Conservation (phyloP, 768 basidiomycete genomes). For the Tricholoma bakamatsutake region DNA sequence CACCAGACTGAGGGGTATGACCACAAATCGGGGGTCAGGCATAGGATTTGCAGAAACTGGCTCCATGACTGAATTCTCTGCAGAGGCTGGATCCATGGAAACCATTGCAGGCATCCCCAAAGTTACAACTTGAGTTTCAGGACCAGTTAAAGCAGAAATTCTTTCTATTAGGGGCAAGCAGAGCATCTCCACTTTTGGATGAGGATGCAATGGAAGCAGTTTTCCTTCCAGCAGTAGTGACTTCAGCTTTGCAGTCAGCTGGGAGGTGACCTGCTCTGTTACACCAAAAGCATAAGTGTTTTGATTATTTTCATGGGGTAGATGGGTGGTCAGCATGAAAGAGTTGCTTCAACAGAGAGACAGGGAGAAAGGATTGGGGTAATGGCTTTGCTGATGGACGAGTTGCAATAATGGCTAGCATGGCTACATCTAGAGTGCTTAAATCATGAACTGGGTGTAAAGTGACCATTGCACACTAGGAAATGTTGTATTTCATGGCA, state of each 20-base stretch:
- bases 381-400: too few relatives aligned
- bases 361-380: background rate
- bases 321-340: background rate
- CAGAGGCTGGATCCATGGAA: too few relatives aligned
- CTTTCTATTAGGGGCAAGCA: too few relatives aligned
- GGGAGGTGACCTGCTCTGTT: conserved; percentile 24
- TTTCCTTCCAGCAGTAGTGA: conserved; percentile 20
- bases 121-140: conserved; percentile 15
- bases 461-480: conserved; percentile 3
- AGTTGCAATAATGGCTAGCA: too few relatives aligned
- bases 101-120: conserved; percentile 13
- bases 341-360: background rate
- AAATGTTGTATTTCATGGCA: too few relatives aligned
- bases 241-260: conserved; percentile 12
- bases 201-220: too few relatives aligned
- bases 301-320: background rate
- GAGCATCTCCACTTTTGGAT: too few relatives aligned
- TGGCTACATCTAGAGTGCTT: too few relatives aligned
- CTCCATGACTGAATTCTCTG: conserved; percentile 20
- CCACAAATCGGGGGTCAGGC: conserved; percentile 25
- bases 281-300: conserved; percentile 20
- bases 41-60: conserved; percentile 16
- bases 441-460: too few relatives aligned
- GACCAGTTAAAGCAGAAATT: too few relatives aligned
- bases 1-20: too few relatives aligned